A percentile compares a stretch with the other conserved stretches of the same genome.
phyloP scores from a whole-genome alignment of 306 rosid species.

The Rosa chinensis region DNA sequence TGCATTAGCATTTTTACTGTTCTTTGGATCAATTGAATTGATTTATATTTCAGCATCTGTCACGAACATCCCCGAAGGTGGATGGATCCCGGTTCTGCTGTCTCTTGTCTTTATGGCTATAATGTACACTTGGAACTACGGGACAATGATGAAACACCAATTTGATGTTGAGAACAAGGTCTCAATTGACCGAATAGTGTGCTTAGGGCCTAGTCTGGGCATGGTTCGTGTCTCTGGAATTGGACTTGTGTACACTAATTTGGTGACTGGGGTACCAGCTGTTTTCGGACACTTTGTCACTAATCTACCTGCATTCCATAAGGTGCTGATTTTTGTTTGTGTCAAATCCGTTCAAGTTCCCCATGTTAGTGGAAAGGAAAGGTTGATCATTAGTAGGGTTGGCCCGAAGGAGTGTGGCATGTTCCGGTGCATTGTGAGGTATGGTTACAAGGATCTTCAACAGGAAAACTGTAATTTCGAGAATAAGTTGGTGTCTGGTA shows the following conservation, averaged over 20 bases:
- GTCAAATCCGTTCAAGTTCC: conserved; percentile 63
- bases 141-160: conserved; percentile 62
- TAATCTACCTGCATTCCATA: conserved; percentile 69
- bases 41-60: conserved; percentile 62
- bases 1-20: conserved; percentile 47
- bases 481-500: conserved; percentile 44
- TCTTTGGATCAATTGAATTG: conserved; percentile 62
- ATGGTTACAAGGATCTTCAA: conserved; percentile 75
- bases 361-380: conserved; percentile 43
- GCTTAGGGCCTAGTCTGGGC: conserved; percentile 59
- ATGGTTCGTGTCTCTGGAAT: conserved; percentile 67
- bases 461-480: conserved; percentile 69
- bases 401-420: conserved; percentile 65
- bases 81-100: conserved; percentile 57
- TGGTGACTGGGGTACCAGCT: conserved; percentile 54
- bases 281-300: conserved; percentile 68
- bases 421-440: conserved; percentile 73
- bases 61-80: conserved; percentile 60
- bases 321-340: conserved; percentile 61
- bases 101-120: conserved; percentile 43
- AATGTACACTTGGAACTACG: conserved; percentile 70
- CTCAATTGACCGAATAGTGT: conserved; percentile 46
- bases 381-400: conserved; percentile 54
- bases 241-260: conserved; percentile 56
- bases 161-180: conserved; percentile 74